Base-by-base conservation (phyloP, 768 basidiomycete species). In the Phylloporus scabripes region DNA sequence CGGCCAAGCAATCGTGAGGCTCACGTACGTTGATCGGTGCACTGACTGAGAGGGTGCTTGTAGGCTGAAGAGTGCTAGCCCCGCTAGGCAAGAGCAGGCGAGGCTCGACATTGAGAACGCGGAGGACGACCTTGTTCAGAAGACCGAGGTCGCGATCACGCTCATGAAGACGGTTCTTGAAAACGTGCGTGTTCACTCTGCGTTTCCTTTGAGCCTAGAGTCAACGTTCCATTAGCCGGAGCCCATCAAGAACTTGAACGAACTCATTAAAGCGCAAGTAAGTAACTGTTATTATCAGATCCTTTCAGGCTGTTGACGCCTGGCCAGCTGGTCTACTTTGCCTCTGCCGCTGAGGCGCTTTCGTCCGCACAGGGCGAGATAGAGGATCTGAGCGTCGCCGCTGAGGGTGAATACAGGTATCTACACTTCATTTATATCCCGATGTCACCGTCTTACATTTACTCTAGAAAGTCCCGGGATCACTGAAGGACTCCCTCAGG, bases 131-230 rank as follows among this genome's bases (percentile, higher is more conserved):
- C 80, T 98, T 28, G 96, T 98, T 5, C 93, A 94, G 66, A 92
- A 92, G 76, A 99, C 96, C 20, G 96, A 99, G 68, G 87, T 94
- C 26, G 95, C 94, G 1, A 96, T 96, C 59, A 89, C 87, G 2
- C 78, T 92, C 38, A 95, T 96, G 93, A 95, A 95, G 76, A 87
- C 90, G n/a, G 95, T 98, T 14, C 77, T 99, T 33, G 95, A 98
- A 60, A 97, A 97, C 70, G 94, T 96, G 55, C 47, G 87, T 74
- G 10, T n/a, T 7, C 0, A 10, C 14, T 12, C 3, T 18, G 20
- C 37, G 7, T 18, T 6, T 24, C 31, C 8, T 41, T 46, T 7
- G 7, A 17, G 2, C 20, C 1, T 18, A 5, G 33, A 23, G 9
- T 26, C 8, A 3, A n/a, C 44, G 40, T 48, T 36, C 10, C 7